Conservation (phyloP, 2,329 filamentous ascomycete genomes). For the Aspergillus fumigatiaffinis region DNA sequence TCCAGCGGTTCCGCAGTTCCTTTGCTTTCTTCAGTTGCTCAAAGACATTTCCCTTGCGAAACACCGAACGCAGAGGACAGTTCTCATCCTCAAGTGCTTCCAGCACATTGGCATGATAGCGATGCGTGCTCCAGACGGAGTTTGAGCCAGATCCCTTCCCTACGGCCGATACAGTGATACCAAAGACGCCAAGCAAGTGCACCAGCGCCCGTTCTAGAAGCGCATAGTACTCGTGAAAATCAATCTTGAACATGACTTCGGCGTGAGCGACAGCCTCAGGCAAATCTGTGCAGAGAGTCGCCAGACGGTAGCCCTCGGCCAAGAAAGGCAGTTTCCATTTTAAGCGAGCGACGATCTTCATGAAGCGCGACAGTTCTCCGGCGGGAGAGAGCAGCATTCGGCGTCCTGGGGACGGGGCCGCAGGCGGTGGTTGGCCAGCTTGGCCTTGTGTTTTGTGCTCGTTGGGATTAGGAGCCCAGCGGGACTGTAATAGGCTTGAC, state of each 20-base stretch:
- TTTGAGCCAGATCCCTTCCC: slow-evolving; percentile 19
- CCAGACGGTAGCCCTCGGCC: slow-evolving; percentile 53
- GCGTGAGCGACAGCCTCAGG: slow-evolving; percentile 34
- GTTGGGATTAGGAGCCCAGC: slow-evolving; percentile 11
- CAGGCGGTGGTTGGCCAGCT: background rate
- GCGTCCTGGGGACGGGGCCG: slow-evolving; percentile 7
- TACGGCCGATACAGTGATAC: slow-evolving; percentile 48
- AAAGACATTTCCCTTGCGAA: slow-evolving; percentile 55
- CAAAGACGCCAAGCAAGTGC: slow-evolving; percentile 62
- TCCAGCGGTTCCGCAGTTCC: slow-evolving; percentile 69
- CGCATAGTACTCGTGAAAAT: slow-evolving; percentile 74
- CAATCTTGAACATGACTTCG: slow-evolving; percentile 70
- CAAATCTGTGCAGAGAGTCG: slow-evolving; percentile 36
- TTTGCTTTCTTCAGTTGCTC: slow-evolving; percentile 63
- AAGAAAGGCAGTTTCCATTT: slow-evolving; percentile 63
- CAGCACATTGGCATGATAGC: slow-evolving; percentile 68
- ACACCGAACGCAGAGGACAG: slow-evolving; percentile 54
- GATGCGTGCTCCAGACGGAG: slow-evolving; percentile 43
- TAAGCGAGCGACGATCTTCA: slow-evolving; percentile 58
- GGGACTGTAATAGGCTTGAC: slow-evolving; percentile 4
- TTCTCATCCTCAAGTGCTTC: slow-evolving; percentile 54
- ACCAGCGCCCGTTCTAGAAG: slow-evolving; percentile 68
- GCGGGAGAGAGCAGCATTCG: slow-evolving; percentile 14
- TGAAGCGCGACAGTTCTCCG: slow-evolving; percentile 54
- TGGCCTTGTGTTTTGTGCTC: background rate